phyloP scores from a whole-genome alignment of 2,329 filamentous ascomycete genomes.

The Cercospora sp. region DNA sequence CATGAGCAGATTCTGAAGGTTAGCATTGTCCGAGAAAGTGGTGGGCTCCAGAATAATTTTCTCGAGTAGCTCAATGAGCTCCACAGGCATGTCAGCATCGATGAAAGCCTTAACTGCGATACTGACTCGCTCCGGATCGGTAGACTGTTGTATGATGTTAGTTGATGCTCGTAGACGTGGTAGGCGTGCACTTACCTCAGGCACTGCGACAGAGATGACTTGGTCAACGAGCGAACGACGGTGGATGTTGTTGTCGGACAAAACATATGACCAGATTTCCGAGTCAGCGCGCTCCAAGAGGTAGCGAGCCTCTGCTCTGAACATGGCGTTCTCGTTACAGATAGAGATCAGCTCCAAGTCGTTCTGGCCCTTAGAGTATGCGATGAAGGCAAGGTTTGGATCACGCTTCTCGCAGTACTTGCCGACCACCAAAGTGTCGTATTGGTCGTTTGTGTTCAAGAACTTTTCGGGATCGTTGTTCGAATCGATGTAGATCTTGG shows the following conservation, averaged over 20 bases:
- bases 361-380: constrained; percentile 95
- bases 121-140: constrained; percentile 90
- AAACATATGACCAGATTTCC: constrained; percentile 92
- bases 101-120: constrained; percentile 93
- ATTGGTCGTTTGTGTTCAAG: constrained; percentile 94
- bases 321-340: constrained; percentile 99
- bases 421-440: constrained; percentile 86
- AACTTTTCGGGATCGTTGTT: constrained; percentile 99
- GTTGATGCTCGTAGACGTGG: background rate
- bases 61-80: constrained; percentile 95
- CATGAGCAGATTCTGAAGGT: constrained; percentile 92
- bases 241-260: constrained; percentile 94
- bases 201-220: constrained; percentile 88
- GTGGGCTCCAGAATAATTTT: constrained; percentile 99
- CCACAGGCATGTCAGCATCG: constrained; percentile 82
- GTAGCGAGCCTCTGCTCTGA: constrained; percentile 94
- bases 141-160: constrained; percentile 66
- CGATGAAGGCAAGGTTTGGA: constrained; percentile 91
- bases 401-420: constrained; percentile 99
- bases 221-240: constrained; percentile 93
- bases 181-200: constrained; percentile 19
- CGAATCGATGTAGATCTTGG: constrained; percentile 98
- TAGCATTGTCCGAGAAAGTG: constrained; percentile 95
- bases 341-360: constrained; percentile 96
- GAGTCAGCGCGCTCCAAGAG: constrained; percentile 83